Evolutionary conservation across 805 yeast species (phyloP), one percentile per base, ranked within the genome.

Genomic region (Metschnikowia reukaufii): DNA sequence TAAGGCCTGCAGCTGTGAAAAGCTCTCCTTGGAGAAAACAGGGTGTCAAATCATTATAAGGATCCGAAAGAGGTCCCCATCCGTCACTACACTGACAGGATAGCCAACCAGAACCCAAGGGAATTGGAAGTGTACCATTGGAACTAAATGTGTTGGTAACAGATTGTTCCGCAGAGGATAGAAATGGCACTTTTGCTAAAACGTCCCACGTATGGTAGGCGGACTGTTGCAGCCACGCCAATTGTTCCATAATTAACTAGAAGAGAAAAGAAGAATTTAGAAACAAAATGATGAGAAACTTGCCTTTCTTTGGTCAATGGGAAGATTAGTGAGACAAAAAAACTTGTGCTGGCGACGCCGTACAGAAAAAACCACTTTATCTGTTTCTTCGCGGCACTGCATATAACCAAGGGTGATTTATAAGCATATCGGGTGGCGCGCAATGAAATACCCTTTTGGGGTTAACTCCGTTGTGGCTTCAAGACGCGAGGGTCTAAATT

Each of bases 11-110:
- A 1, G 62, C 42, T 16, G 77, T 68, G 44, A 76, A 69, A 4
- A 82, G 52, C 0, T 68, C 65, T 21, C 85, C 86, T 54, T 79
- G 81, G 15, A 77, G 68, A 57, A 83, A 78, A 52, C 87, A 82
- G 6, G 80, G 79, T 1, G 86, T 76, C 42, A 83, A 70, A 54
- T 83, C 88, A 32, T 76, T 76, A 59, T 77, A 58, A 38, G 49
- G 21, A 2, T 67, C 50, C 4, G 74, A 67, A 60, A 78, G 39
- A 29, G 70, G 61, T 39, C 70, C 58, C 75, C 74, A 68, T 2
- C 83, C 83, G 39, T 76, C 81, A 8, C 53, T 54, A 48, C 68
- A 70, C 20, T 52, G 55, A 48, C 78, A 74, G 9, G 65, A 62
- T 44, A 67, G 62, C 56, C 60, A 59, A 35, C 50, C 54, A 17